These are phyloP conservation scores for Anaeramoeba ignava DNA, from an alignment of 78 protist genomes.

Conservation along the genomic window DNA sequence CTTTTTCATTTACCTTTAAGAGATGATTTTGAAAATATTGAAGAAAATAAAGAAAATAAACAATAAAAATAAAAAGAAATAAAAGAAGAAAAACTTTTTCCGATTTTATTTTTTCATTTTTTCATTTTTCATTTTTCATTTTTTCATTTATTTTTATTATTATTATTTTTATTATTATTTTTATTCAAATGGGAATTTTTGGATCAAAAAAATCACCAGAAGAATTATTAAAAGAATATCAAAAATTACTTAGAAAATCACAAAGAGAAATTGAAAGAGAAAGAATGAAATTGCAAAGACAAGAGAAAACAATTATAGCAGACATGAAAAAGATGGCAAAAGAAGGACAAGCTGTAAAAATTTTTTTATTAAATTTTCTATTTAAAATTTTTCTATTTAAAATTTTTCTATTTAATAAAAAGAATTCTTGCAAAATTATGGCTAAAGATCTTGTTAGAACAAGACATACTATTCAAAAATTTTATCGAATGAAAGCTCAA, in stretches of 20 bases:
- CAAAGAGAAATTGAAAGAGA: constrained; percentile 3
- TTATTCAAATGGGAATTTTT: no score
- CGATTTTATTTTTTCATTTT: no score
- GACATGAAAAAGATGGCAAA: background rate
- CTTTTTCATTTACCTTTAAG: no score
- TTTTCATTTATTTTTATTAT: no score
- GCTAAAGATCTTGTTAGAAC: constrained; percentile 4
- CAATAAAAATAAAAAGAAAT: no score
- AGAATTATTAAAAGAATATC: background rate
- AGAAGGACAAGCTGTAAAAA: background rate
- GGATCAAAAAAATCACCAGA: no score
- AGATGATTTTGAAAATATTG: no score
- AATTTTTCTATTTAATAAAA: background rate
- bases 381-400: background rate
- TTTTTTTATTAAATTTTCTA: background rate
- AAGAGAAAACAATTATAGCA: background rate
- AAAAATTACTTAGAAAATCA: background rate
- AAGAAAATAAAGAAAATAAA: no score
- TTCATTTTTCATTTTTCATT: no score
- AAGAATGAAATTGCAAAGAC: background rate
- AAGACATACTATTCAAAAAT: background rate
- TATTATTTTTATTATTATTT: no score
- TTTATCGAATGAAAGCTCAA: background rate
- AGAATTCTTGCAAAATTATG: background rate
- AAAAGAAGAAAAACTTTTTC: no score